Conservation (phyloP, 148 eudicot species). For the Fagopyrum esculentum region DNA sequence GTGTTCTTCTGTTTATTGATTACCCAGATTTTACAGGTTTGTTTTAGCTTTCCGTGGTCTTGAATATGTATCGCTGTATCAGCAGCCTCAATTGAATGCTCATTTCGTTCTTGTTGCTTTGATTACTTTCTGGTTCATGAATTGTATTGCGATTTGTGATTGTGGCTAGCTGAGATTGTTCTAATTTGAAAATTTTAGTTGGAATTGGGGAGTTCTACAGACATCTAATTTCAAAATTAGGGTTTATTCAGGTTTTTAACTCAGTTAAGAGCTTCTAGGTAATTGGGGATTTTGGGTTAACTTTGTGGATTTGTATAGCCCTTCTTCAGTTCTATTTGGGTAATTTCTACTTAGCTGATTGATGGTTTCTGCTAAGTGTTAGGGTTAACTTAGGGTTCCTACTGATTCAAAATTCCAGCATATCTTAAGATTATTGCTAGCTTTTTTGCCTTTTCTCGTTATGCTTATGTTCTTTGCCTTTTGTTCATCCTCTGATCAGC, state of each 20-base stretch:
- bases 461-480: not conserved
- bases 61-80: too few relatives aligned
- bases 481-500: not conserved
- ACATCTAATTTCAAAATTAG: not conserved
- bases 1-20: not conserved
- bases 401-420: not conserved
- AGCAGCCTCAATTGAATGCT: not conserved
- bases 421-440: not conserved
- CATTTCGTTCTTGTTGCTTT: not conserved
- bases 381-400: not conserved
- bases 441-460: not conserved
- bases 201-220: not conserved
- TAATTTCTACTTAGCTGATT: not conserved
- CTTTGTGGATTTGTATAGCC: not conserved
- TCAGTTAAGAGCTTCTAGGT: not conserved
- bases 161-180: not conserved
- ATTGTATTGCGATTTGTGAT: not conserved
- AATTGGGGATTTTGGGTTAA: not conserved
- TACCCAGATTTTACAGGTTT: slow-evolving; percentile 7
- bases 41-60: not conserved
- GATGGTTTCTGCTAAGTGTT: not conserved
- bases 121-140: not conserved
- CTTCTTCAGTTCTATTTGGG: not conserved
- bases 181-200: not conserved
- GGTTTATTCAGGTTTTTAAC: not conserved